phyloP scores from a whole-genome alignment of 352 stramenopile genomes.

The Aphanomyces invadans region DNA sequence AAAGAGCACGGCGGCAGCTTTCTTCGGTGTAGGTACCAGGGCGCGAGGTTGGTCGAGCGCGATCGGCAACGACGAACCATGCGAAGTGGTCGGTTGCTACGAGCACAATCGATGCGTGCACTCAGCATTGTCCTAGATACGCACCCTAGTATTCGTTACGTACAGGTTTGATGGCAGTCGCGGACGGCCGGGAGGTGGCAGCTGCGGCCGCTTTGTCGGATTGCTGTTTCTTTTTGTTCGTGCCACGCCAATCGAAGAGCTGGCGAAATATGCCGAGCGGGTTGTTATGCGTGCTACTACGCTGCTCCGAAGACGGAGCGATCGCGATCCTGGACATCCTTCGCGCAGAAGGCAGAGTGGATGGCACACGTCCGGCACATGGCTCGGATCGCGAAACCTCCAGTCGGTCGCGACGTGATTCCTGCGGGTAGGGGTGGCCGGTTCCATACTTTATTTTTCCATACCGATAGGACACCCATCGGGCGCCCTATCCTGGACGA shows the following conservation, averaged over 20 bases:
- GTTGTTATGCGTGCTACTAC: not conserved
- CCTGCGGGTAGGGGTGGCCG: not conserved
- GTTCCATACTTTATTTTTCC: not conserved
- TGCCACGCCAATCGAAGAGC: not conserved
- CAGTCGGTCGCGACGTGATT: not conserved
- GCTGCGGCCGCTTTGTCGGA: not conserved
- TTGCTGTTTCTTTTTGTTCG: not conserved
- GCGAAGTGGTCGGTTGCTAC: not conserved
- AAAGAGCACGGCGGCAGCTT: constrained; percentile 33
- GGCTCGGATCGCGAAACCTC: constrained; percentile 2
- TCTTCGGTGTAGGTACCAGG: not conserved
- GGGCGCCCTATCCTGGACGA: not conserved
- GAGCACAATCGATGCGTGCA: too few relatives aligned
- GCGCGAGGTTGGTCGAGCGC: not conserved
- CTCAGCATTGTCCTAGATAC: too few relatives aligned
- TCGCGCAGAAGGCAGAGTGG: constrained; percentile 9
- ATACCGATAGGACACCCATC: not conserved
- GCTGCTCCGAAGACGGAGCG: not conserved
- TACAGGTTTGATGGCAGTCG: not conserved
- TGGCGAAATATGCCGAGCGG: not conserved
- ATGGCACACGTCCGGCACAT: constrained; percentile 1
- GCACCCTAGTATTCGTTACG: too few relatives aligned
- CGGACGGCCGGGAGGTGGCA: not conserved
- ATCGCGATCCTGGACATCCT: not conserved
- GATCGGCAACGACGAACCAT: not conserved